Evolutionary conservation across 176 grass and related monocot species (phyloP), one percentile per base, ranked within the genome.

Genomic region (Aechmea fasciata): DNA sequence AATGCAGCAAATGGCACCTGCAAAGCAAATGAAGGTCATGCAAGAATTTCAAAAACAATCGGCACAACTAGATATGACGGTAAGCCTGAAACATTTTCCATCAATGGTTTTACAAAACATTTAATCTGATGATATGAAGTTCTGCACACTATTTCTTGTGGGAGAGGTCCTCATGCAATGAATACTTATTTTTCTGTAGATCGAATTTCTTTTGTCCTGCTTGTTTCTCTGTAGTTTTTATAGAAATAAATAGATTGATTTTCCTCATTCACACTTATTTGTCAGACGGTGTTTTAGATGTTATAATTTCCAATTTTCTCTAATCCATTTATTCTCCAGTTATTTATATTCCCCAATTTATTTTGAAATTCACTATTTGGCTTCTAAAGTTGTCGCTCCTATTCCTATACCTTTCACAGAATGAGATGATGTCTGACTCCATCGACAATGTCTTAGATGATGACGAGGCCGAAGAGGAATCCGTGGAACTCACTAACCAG

Each of bases 11-110:
- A 99, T 99, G 84, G 77, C 59, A 67, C 95, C 95, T 82, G 82
- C 90, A 13, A 86, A 90, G 70, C 95, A 99, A 73, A 94, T 88
- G 79, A 99, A 94, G 81, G 74, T 86, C 65, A 82, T 99, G 82
- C 80, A 99, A 84, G 95, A 99, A 61, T 99, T 99, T 64, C 95
- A 99, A 74, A 99, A 80, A 70, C 95, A 99, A 75, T 93, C 90
- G 70, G 81, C 87, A 64, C 77, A 93, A 77, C 83, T 94, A 82
- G 90, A 99, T 82, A 93, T 85, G 87, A 86, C 75, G 33, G 95
- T 99, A 87, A 23, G 67, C 1, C 11, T 7, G 15, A 22, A 17
- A 17, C 29, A 71, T 68, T 72, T 68, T 57, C 64, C 57, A 25
- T 77, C 57, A 57, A 13, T 78, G 48, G n/a, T 23, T 72, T 66